These are phyloP conservation scores for Solanum sitiens DNA, from an alignment of 257 asterid genomes.

Conservation along the genomic window DNA sequence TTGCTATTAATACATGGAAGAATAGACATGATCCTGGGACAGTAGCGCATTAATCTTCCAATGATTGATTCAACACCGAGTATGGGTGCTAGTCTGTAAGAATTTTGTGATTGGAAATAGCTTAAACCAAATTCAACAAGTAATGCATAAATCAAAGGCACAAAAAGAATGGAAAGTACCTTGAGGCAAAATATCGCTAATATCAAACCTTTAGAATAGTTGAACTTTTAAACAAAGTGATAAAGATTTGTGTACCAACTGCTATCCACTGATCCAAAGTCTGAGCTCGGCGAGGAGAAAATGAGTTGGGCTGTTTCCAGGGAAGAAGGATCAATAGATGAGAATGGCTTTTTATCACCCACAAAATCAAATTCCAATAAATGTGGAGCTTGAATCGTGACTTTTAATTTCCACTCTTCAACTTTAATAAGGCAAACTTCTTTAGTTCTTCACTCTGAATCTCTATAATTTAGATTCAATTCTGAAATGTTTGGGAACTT, in stretches of 20 bases:
- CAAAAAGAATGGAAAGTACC: not conserved
- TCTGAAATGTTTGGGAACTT: not conserved
- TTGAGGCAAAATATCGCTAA: not conserved
- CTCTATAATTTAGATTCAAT: not conserved
- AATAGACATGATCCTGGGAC: not conserved
- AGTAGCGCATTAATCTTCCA: rapidly evolving
- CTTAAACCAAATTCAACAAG: not conserved
- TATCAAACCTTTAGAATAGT: not conserved
- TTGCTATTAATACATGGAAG: not conserved
- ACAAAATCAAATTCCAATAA: not conserved
- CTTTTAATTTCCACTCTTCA: not conserved
- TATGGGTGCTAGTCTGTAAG: not conserved
- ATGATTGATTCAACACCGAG: not conserved
- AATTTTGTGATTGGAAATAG: not conserved
- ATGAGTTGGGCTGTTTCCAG: not conserved
- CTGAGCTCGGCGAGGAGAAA: not conserved
- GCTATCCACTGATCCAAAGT: not conserved
- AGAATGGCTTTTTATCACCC: not conserved
- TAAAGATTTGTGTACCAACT: not conserved
- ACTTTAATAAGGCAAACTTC: not conserved
- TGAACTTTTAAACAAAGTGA: not conserved
- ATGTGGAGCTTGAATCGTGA: not conserved
- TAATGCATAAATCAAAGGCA: not conserved
- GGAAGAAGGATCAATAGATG: not conserved
- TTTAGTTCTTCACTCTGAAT: not conserved